A percentile compares a stretch with the other conserved stretches of the same genome.
These are phyloP conservation scores for Camellia japonica DNA, from an alignment of 148 eudicot genomes.

Conservation along the genomic window DNA sequence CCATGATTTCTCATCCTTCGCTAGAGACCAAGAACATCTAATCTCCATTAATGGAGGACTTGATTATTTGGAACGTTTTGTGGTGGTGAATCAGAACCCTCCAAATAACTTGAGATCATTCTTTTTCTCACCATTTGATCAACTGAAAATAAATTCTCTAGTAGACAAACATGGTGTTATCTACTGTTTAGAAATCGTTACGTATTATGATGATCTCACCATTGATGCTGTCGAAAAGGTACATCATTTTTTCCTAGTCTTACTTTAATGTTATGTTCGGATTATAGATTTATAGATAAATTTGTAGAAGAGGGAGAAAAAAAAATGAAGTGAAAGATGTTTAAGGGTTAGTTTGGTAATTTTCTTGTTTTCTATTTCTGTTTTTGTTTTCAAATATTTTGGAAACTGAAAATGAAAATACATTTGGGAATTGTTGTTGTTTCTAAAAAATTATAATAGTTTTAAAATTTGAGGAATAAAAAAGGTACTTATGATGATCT, in stretches of 20 bases:
- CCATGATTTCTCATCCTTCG: conserved; percentile 53
- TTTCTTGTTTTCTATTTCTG: no score
- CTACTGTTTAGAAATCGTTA: conserved; percentile 73
- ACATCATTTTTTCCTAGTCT: neutral
- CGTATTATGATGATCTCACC: conserved; percentile 49
- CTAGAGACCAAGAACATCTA: conserved; percentile 78
- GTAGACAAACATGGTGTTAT: conserved; percentile 41
- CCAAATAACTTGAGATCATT: conserved; percentile 90
- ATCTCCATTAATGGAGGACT: conserved; percentile 53
- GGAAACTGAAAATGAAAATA: no score
- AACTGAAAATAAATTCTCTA: conserved; percentile 43
- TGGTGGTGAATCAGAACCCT: conserved; percentile 46
- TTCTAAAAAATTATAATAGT: no score
- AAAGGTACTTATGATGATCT: no score
- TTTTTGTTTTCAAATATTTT: no score
- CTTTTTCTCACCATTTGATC: conserved; percentile 55
- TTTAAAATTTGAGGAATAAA: no score
- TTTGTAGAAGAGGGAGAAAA: no score
- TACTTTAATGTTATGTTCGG: no score
- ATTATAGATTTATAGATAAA: no score
- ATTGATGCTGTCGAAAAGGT: conserved; percentile 37
- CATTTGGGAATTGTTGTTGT: no score
- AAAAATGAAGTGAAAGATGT: no score
- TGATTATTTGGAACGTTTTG: conserved; percentile 75
- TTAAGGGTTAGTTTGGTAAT: no score